Base-by-base conservation (phyloP, 768 basidiomycete genomes). In the Austroboletus festivus region DNA sequence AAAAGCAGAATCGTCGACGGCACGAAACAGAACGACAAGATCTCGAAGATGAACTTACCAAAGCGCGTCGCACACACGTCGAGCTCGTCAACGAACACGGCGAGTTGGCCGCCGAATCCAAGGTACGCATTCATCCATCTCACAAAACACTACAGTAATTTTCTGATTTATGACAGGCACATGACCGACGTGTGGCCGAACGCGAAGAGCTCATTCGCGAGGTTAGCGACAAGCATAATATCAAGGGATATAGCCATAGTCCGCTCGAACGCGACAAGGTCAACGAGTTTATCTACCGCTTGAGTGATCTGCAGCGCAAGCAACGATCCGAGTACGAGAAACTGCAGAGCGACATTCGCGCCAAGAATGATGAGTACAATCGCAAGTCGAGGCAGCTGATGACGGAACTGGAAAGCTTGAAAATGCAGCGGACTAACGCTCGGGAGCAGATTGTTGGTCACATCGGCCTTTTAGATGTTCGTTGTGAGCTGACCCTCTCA, bases 171-270 rank as follows among this genome's bases (percentile, higher is more conserved):
- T 41, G 1, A 40, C 50, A 95, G 92, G 80, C 81, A 13, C 89
- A 95, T 67, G 80, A 83, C 45, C 72, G 78, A 39, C 83, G 86
- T 21, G 68, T 93, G 33, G 57, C 63, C 2, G 82, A 83, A 5
- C 82, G 94, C 24, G 93, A 94, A 63, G 73, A 76, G 13, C 70
- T 85, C 20, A 84, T 97, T 47, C 81, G 79, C 12, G 80, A 83
- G 41, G 79, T 91, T 15, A 77, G 82, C 42, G 71, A 80, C 30
- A 81, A 81, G 54, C 73, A 87, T 56, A 74, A 77, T 9, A 83
- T 97, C 56, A 81, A 82, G 42, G 91, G 89, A 0, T 93, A 81
- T 61, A 81, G 80, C 44, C 74, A 81, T 42, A 75, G 82, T 0
- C 83, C 85, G 2, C 73, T 93, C 30, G 85, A 85, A 42, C 76